Conservation (phyloP, 768 basidiomycete species). For the Boletales sp. region DNA sequence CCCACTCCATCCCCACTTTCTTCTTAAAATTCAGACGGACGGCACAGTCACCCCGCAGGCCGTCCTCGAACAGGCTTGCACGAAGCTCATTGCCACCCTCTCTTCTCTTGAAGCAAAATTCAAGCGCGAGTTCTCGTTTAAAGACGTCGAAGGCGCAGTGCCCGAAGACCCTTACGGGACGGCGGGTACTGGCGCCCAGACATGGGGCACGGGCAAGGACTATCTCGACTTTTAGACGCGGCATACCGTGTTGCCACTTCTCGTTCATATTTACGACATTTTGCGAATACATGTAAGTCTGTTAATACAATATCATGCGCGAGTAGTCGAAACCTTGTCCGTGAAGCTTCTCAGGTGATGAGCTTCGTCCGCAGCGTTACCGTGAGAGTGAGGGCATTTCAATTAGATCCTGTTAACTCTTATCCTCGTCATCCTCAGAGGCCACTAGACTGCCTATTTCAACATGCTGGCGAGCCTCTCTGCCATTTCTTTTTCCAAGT, state of each 20-base stretch:
- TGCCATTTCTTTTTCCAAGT: constrained; percentile 5
- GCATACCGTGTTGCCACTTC: background rate
- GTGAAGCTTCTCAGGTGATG: no score
- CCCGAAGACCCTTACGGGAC: constrained; percentile 52
- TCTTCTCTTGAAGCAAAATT: constrained; percentile 70
- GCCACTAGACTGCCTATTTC: background rate
- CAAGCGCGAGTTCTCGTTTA: constrained; percentile 78
- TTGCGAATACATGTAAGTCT: no score
- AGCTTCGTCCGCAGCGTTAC: no score
- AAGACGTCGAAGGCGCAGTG: constrained; percentile 55
- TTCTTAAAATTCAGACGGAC: constrained; percentile 95
- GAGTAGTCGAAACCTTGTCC: no score
- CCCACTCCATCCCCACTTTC: constrained; percentile 90
- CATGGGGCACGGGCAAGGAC: constrained; percentile 48
- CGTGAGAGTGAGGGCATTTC: no score
- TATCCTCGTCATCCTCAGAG: no score
- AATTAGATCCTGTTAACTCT: no score
- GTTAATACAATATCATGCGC: no score
- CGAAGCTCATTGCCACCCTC: constrained; percentile 71
- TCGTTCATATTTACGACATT: background rate
- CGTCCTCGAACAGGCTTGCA: constrained; percentile 80
- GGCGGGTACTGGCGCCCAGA: constrained; percentile 35
- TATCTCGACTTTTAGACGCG: constrained; percentile 49
- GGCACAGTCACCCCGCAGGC: constrained; percentile 78
- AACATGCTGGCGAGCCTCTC: constrained; percentile 1